Conservation (phyloP, 2,329 filamentous ascomycete genomes). For the Catunica adiposa region DNA sequence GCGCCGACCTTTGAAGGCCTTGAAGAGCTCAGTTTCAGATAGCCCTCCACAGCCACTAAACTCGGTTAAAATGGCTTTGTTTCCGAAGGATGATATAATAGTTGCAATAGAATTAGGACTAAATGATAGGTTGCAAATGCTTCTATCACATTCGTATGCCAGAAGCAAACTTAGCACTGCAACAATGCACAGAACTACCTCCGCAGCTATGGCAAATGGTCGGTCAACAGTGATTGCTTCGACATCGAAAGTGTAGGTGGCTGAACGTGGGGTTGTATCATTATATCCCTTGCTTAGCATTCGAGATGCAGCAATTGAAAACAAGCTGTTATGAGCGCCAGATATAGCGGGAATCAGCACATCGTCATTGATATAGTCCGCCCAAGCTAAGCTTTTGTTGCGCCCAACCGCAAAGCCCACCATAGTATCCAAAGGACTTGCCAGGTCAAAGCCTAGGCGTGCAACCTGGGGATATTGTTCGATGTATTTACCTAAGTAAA, state of each 20-base stretch:
- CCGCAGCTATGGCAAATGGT: slow-evolving; percentile 17
- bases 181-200: slow-evolving; percentile 18
- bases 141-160: slow-evolving; percentile 14
- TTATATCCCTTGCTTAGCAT: background rate
- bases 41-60: slow-evolving; percentile 7
- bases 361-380: slow-evolving; percentile 12
- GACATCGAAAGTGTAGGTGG: slow-evolving; percentile 10
- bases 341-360: slow-evolving; percentile 16
- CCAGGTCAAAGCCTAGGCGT: background rate
- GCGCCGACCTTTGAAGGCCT: slow-evolving; percentile 1
- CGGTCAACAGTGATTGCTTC: slow-evolving; percentile 23
- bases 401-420: slow-evolving; percentile 21
- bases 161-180: slow-evolving; percentile 14
- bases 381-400: background rate
- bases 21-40: background rate
- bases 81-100: slow-evolving; percentile 16
- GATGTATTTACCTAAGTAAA: slow-evolving; percentile 16
- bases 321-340: slow-evolving; percentile 20
- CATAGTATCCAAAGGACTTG: slow-evolving; percentile 21
- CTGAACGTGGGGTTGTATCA: background rate
- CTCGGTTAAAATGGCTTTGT: slow-evolving; percentile 13
- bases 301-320: slow-evolving; percentile 18
- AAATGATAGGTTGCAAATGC: slow-evolving; percentile 13
- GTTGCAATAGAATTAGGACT: slow-evolving; percentile 20
- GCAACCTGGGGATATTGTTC: slow-evolving; percentile 18